Percentiles rank a stretch among this genome's conserved stretches.
These are phyloP conservation scores for Hemileia vastatrix DNA, from an alignment of 1,284 basidiomycete species.

Conservation along the genomic window DNA sequence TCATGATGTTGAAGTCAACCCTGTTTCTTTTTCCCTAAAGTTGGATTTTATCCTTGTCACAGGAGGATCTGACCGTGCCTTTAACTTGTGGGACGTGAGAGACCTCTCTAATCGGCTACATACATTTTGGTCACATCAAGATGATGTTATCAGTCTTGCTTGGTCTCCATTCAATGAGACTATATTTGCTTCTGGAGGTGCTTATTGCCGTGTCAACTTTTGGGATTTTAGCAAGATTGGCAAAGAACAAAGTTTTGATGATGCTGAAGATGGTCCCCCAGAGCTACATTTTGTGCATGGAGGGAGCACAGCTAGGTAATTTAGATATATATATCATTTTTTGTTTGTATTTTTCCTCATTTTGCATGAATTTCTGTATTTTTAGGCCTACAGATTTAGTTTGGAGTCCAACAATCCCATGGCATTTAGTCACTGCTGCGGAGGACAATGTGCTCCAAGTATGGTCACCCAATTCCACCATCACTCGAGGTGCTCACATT, in stretches of 20 bases:
- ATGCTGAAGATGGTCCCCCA: conserved; percentile 90
- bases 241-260: conserved; percentile 90
- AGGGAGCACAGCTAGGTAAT: conserved; percentile 28
- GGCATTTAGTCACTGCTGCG: conserved; percentile 65
- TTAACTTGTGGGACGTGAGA: conserved; percentile 80
- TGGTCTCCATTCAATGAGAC: conserved; percentile 92
- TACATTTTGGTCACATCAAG: conserved; percentile 82
- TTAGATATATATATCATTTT: no score
- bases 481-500: conserved; percentile 62
- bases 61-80: conserved; percentile 85
- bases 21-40: conserved; percentile 79
- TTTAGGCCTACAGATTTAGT: conserved; percentile 46
- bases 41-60: conserved; percentile 78
- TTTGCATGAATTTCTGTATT: no score
- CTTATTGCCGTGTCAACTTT: conserved; percentile 83
- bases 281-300: conserved; percentile 88
- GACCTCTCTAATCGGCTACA: conserved; percentile 72
- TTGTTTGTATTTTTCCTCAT: no score
- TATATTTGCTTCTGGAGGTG: conserved; percentile 81
- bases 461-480: conserved; percentile 75
- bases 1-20: conserved; percentile 80
- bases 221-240: conserved; percentile 94
- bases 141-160: conserved; percentile 84
- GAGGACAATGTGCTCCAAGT: conserved; percentile 81
- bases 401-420: conserved; percentile 65